Conservation (phyloP, 768 basidiomycete genomes). For the Tulasnella calospora region DNA sequence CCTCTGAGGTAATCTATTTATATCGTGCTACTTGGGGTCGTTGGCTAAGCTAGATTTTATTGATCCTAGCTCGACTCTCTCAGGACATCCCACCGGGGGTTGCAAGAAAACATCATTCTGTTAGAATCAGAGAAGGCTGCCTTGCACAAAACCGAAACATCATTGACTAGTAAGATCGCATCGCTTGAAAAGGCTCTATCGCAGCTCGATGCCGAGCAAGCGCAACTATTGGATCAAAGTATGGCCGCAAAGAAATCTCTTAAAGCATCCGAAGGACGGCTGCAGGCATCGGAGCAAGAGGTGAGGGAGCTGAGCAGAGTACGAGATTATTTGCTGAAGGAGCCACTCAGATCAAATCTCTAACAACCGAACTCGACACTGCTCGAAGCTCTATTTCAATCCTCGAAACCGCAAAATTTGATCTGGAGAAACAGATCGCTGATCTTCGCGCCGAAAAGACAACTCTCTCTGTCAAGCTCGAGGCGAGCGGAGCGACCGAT, state of each 20-base stretch:
- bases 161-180: not conserved
- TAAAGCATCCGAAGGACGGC: not conserved
- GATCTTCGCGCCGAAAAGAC: slow-evolving; percentile 8
- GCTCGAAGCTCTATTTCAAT: not conserved
- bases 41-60: not conserved
- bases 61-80: not conserved
- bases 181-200: not conserved
- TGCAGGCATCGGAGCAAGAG: slow-evolving; percentile 1
- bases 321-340: not conserved
- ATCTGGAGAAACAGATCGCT: not conserved
- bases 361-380: not conserved
- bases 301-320: not conserved
- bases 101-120: not conserved
- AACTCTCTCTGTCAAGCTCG: not conserved
- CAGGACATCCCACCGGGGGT: not conserved
- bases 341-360: not conserved
- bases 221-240: not conserved
- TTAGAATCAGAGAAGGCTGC: not conserved
- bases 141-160: not conserved
- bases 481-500: slow-evolving; percentile 11
- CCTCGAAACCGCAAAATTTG: slow-evolving; percentile 8
- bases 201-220: not conserved
- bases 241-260: not conserved
- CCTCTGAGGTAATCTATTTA: not conserved
- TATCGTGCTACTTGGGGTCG: not conserved